Evolutionary conservation across 1,139 yeast species (phyloP).

Genomic region (Meyerozyma carpophila): DNA sequence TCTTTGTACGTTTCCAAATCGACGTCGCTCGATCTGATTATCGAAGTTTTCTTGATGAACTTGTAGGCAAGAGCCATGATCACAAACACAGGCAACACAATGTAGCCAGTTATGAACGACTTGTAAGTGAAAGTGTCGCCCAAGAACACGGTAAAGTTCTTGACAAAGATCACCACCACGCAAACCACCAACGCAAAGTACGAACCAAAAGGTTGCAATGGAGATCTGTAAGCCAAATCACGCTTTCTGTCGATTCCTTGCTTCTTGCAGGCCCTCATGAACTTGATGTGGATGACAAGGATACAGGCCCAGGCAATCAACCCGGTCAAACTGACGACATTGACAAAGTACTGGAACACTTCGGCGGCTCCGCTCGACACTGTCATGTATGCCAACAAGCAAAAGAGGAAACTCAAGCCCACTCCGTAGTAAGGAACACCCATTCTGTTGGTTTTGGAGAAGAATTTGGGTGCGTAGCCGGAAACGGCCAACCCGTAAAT

Average conservation of each 20-base stretch:
- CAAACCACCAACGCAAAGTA: constrained; percentile 54
- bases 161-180: constrained; percentile 53
- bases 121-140: constrained; percentile 50
- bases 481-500: constrained; percentile 41
- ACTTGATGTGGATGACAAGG: constrained; percentile 53
- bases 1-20: constrained; percentile 62
- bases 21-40: constrained; percentile 50
- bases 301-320: constrained; percentile 26
- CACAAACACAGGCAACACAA: constrained; percentile 65
- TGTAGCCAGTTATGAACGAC: constrained; percentile 70
- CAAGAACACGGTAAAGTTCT: constrained; percentile 70
- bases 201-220: constrained; percentile 63
- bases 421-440: constrained; percentile 58
- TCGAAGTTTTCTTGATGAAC: constrained; percentile 45
- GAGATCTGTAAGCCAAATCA: constrained; percentile 55
- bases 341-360: constrained; percentile 21
- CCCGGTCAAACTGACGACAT: constrained; percentile 24
- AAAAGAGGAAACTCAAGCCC: constrained; percentile 28
- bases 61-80: constrained; percentile 56
- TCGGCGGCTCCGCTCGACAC: constrained; percentile 20
- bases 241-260: constrained; percentile 36
- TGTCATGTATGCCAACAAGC: constrained; percentile 24
- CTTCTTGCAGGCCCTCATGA: constrained; percentile 59
- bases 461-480: constrained; percentile 36
- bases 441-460: constrained; percentile 54